Conservation (phyloP, 2,329 filamentous ascomycete species). For the Onygenales sp. region DNA sequence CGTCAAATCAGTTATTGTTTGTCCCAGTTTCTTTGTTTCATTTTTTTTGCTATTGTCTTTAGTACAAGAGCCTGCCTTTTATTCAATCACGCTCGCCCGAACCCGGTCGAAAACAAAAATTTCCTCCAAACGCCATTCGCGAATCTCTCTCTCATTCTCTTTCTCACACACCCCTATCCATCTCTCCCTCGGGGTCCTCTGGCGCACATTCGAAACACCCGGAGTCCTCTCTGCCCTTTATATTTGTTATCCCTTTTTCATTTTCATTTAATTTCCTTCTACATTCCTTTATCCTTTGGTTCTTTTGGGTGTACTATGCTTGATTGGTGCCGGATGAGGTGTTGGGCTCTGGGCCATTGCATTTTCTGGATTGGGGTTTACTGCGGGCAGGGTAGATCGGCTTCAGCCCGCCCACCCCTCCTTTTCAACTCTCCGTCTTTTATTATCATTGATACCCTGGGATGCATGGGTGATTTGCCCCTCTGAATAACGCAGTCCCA, state of each 20-base stretch:
- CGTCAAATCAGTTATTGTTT: neutral
- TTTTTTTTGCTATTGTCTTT: neutral
- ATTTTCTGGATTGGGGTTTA: neutral
- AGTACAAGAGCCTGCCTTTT: neutral
- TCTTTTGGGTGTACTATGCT: neutral
- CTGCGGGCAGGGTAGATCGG: neutral
- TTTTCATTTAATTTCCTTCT: too few relatives aligned
- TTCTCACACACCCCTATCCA: too few relatives aligned
- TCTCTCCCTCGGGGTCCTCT: neutral
- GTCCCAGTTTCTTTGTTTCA: neutral
- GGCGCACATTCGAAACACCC: neutral
- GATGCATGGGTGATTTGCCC: conserved; percentile 2
- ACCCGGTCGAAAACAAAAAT: too few relatives aligned
- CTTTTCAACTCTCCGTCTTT: neutral
- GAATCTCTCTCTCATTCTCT: too few relatives aligned
- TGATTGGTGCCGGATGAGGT: neutral
- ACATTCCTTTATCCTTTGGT: neutral
- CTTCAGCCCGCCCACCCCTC: neutral
- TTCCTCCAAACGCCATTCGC: neutral
- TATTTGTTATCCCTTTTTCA: neutral
- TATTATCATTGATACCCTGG: conserved; percentile 8
- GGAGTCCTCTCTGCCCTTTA: neutral
- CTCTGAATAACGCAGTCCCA: neutral
- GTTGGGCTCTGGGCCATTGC: neutral
- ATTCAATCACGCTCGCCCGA: too few relatives aligned